Evolutionary conservation across 768 basidiomycete genomes (phyloP).

Genomic region (Antrodiella citrinella): DNA sequence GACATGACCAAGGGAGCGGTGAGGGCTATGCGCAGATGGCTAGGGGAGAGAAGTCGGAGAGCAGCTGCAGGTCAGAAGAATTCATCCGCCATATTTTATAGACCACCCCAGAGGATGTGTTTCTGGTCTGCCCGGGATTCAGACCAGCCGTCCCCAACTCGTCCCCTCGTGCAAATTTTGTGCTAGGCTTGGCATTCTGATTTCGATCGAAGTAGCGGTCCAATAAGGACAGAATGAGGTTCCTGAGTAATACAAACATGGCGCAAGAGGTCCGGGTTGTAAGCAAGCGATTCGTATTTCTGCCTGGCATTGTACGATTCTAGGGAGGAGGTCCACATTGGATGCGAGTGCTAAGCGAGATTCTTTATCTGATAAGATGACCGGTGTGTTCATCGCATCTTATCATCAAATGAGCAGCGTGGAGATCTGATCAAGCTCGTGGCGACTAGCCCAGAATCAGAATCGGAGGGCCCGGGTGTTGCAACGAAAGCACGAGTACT

Average conservation of each 20-base stretch:
- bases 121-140: background rate
- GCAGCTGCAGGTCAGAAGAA: background rate
- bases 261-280: background rate
- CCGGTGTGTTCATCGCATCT: background rate
- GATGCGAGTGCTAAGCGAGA: background rate
- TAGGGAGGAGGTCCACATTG: background rate
- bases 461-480: too few species aligned
- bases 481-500: too few species aligned
- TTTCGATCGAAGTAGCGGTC: background rate
- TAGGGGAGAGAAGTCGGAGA: background rate
- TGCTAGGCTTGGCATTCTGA: background rate
- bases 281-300: background rate
- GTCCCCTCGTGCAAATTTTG: background rate
- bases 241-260: background rate
- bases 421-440: background rate
- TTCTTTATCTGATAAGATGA: background rate
- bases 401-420: background rate
- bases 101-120: background rate
- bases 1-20: background rate
- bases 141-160: background rate
- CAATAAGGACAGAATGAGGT: background rate
- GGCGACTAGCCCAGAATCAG: too few species aligned
- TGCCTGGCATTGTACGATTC: background rate
- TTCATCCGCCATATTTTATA: background rate
- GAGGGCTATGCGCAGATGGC: background rate